A percentile compares a stretch with the other conserved stretches of the same genome.
Conservation (phyloP, 2,329 filamentous ascomycete genomes). For the Pseudocercospora eumusae region DNA sequence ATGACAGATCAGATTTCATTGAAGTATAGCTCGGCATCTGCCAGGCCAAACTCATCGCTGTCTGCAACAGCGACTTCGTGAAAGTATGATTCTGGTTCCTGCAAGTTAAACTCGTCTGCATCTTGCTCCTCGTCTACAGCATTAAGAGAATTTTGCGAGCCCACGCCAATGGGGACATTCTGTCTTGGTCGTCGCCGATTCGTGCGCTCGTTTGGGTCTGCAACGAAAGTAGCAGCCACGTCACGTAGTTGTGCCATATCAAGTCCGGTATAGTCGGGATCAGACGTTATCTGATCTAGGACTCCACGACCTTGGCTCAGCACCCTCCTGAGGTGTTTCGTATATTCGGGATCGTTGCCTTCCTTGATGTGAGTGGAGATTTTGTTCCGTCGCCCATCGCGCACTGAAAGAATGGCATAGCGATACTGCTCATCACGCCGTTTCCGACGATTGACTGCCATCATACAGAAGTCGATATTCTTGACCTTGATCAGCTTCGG, state of each 20-base stretch:
- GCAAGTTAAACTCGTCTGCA: neutral
- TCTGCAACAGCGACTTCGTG: no score
- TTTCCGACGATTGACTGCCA: constrained; percentile 2
- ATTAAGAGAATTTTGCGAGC: no score
- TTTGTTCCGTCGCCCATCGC: constrained; percentile 8
- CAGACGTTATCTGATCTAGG: constrained; percentile 9
- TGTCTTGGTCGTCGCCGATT: neutral
- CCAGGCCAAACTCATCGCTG: neutral
- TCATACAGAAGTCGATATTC: constrained; percentile 19
- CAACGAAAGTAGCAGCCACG: constrained; percentile 13
- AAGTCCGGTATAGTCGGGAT: constrained; percentile 11
- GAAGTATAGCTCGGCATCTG: neutral
- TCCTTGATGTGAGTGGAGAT: constrained; percentile 15
- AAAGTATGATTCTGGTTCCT: neutral
- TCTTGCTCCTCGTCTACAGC: neutral
- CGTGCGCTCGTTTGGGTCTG: neutral
- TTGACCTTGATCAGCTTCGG: constrained; percentile 10
- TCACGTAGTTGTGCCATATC: constrained; percentile 16
- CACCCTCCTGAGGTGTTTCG: constrained; percentile 13
- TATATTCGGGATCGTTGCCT: constrained; percentile 10
- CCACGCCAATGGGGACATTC: neutral
- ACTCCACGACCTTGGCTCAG: constrained; percentile 5
- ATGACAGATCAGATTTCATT: no score
- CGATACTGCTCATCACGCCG: constrained; percentile 8
- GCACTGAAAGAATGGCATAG: constrained; percentile 19